phyloP scores from a whole-genome alignment of 2,329 filamentous ascomycete species.

The Podosphaera leucotricha region DNA sequence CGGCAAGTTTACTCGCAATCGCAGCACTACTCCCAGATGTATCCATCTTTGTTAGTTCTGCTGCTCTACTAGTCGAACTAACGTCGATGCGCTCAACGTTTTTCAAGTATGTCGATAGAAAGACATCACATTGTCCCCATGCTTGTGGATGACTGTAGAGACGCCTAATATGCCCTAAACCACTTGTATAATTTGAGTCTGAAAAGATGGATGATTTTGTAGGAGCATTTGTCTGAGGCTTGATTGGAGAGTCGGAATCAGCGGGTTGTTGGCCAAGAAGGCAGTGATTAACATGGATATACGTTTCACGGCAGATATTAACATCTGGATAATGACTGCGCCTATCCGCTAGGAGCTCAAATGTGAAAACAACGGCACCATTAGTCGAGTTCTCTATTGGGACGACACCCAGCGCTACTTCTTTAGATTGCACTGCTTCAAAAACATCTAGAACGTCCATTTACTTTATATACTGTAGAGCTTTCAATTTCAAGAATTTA shows the following conservation, averaged over 20 bases:
- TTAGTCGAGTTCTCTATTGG: slow-evolving; percentile 95
- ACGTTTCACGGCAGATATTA: slow-evolving; percentile 59
- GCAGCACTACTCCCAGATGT: slow-evolving; percentile 41
- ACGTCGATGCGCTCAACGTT: slow-evolving; percentile 62
- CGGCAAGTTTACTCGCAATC: slow-evolving; percentile 55
- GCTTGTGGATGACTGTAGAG: slow-evolving; percentile 90
- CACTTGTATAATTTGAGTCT: slow-evolving; percentile 23
- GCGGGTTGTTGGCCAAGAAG: slow-evolving; percentile 33
- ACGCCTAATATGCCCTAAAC: slow-evolving; percentile 40
- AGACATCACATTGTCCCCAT: slow-evolving; percentile 69
- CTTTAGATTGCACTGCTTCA: slow-evolving; percentile 43
- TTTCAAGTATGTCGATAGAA: slow-evolving; percentile 46
- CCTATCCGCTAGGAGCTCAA: slow-evolving; percentile 70
- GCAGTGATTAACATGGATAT: slow-evolving; percentile 73
- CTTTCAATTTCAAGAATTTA: slow-evolving; percentile 2
- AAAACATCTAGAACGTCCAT: slow-evolving; percentile 41
- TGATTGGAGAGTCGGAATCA: slow-evolving; percentile 11
- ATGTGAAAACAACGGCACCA: slow-evolving; percentile 70
- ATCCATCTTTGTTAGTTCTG: slow-evolving; percentile 46
- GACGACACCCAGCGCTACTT: slow-evolving; percentile 51
- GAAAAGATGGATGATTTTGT: slow-evolving; percentile 23
- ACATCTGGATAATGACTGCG: slow-evolving; percentile 39
- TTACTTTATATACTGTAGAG: neutral
- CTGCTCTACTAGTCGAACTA: slow-evolving; percentile 65
- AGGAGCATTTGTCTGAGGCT: slow-evolving; percentile 26